Evolutionary conservation across 176 grass and related monocot species (phyloP).

Genomic region (Triticum timopheevii): DNA sequence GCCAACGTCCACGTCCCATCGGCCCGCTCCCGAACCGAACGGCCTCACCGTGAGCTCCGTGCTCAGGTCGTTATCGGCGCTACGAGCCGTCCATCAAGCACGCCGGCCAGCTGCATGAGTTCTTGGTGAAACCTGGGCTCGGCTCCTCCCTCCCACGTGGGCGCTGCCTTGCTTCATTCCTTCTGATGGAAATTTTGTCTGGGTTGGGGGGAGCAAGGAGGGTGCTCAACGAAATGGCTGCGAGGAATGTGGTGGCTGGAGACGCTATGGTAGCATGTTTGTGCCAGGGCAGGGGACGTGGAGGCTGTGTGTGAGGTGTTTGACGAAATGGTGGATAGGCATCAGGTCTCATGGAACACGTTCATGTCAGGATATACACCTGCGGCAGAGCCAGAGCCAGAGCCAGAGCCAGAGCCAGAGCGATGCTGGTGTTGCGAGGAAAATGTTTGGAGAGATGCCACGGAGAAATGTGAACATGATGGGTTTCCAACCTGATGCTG

Average conservation of each 20-base stretch:
- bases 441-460: too few species aligned
- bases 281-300: not conserved
- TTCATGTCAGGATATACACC: not conserved
- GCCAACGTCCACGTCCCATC: constrained; percentile 56
- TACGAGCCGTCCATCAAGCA: constrained; percentile 20
- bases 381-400: not conserved
- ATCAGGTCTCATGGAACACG: not conserved
- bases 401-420: too few species aligned
- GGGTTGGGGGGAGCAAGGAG: constrained; percentile 20
- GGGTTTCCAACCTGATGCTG: constrained; percentile 36
- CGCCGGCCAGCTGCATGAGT: constrained; percentile 32
- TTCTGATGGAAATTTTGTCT: constrained; percentile 14
- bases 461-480: not conserved
- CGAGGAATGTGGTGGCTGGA: constrained; percentile 19
- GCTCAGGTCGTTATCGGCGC: constrained; percentile 37
- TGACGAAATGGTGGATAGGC: not conserved
- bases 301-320: not conserved
- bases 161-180: constrained; percentile 31
- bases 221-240: constrained; percentile 27
- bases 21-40: constrained; percentile 39
- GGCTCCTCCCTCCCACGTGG: constrained; percentile 32
- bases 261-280: constrained; percentile 44
- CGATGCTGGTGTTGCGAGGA: not conserved
- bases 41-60: constrained; percentile 54
- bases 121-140: constrained; percentile 30